Base-by-base conservation (phyloP, 371 early-diverging fungal genomes). In the Basidiobolus meristosporus region DNA sequence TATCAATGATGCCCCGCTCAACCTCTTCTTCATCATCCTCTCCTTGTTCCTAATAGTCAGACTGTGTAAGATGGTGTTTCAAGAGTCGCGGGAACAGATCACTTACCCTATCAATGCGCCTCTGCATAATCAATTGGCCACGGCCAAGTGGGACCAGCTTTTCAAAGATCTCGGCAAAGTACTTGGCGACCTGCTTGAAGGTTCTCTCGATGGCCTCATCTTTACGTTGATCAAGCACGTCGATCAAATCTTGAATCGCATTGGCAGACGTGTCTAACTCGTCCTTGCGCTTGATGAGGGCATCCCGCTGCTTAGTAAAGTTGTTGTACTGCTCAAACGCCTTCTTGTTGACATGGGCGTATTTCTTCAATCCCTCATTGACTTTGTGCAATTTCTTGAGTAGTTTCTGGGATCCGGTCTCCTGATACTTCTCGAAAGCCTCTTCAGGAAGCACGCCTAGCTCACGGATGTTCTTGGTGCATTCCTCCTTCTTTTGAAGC, bases 371-470 rank as follows among this genome's bases (percentile, higher is more conserved):
- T 12, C 60, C 65, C 41, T 90, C 90, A 47, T 90, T 90, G 39
- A 74, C 69, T 36, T 66, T 65, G 50, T 87, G 83, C 34, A 98
- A 67, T 40, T 63, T 58, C 46, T 69, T 73, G 28, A 89, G 49
- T 50, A 72, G 71, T 60, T 64, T 72, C 32, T 63, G 56, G 3
- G 65, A 54, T 22, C 47, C 46, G 3, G 54, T 50, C 4, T 56
- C 60, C 31, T 50, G 54, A 54, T 77, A 81, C 47, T 70, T 75
- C 26, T 77, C 71, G 53, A 82, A 82, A 0, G 88, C 90, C 46
- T 90, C 97, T 17, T 91, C 92, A n/a, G 95, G 97, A 20, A 92
- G 62, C 3, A 90, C 86, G 42, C 98, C 98, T 7, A 97, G 65
- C 17, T 92, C 92, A 21, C 95, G 80, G 47, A 93, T 88, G 45